Evolutionary conservation across 2,329 filamentous ascomycete genomes (phyloP).

Genomic region (Hansfordia pulvinata): DNA sequence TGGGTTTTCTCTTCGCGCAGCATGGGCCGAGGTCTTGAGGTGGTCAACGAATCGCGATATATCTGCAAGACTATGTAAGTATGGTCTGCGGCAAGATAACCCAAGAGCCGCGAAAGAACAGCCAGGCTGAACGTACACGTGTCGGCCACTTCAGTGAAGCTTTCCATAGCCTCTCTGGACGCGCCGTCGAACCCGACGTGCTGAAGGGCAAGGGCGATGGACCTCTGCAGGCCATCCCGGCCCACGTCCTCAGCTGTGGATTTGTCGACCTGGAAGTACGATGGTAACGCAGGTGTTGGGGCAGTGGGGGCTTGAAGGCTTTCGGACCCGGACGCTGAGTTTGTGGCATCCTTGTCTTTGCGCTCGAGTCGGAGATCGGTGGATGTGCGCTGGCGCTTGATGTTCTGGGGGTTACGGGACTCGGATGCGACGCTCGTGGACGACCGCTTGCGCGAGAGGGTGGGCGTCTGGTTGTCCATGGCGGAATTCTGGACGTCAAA

Average conservation of each 20-base stretch:
- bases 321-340: too few relatives aligned
- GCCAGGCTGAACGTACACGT: constrained; percentile 30
- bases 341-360: too few relatives aligned
- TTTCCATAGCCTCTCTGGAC: constrained; percentile 42
- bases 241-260: constrained; percentile 18
- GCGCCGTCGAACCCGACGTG: constrained; percentile 46
- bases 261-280: constrained; percentile 6
- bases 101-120: neutral
- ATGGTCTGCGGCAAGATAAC: constrained; percentile 2
- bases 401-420: too few relatives aligned
- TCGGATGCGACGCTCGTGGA: too few relatives aligned
- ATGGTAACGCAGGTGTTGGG: neutral
- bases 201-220: constrained; percentile 39
- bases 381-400: too few relatives aligned
- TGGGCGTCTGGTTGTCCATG: too few relatives aligned
- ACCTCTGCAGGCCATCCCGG: constrained; percentile 34
- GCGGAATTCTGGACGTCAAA: too few relatives aligned
- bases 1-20: constrained; percentile 36
- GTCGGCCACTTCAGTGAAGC: constrained; percentile 40
- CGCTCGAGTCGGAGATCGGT: too few relatives aligned
- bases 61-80: constrained; percentile 25
- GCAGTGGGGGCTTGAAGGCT: too few relatives aligned
- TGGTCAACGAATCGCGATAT: constrained; percentile 33
- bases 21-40: constrained; percentile 29
- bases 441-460: too few relatives aligned